Conservation (phyloP, 768 basidiomycete genomes). For the Cyathus striatus region DNA sequence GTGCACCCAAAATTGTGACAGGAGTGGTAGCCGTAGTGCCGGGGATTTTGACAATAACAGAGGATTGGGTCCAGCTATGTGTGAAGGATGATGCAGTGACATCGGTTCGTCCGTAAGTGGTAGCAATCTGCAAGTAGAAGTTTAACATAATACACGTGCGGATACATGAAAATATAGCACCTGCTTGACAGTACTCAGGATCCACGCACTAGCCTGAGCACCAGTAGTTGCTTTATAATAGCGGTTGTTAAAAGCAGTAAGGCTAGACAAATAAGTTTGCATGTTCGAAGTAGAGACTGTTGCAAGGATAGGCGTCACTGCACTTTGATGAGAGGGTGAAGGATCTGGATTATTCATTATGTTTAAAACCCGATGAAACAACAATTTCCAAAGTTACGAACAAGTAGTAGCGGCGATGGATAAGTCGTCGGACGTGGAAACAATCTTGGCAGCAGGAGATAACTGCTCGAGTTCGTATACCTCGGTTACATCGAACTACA, state of each 20-base stretch:
- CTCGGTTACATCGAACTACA: constrained; percentile 37
- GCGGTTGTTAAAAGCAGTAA: constrained; percentile 37
- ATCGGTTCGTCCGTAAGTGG: constrained; percentile 16
- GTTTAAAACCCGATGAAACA: background rate
- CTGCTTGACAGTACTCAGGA: constrained; percentile 23
- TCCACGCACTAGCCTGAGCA: constrained; percentile 30
- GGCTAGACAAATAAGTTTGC: constrained; percentile 25
- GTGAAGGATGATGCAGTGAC: constrained; percentile 22
- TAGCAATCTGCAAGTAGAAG: constrained; percentile 14
- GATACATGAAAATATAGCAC: constrained; percentile 4
- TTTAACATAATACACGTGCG: background rate
- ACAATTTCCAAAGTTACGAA: too few relatives aligned
- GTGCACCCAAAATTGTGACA: constrained; percentile 32
- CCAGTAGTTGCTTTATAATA: constrained; percentile 36
- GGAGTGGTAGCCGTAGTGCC: constrained; percentile 23
- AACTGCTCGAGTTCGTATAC: constrained; percentile 28
- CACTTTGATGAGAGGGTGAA: constrained; percentile 23
- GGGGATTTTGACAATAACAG: constrained; percentile 30
- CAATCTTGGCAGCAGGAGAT: constrained; percentile 8
- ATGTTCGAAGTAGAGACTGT: constrained; percentile 26
- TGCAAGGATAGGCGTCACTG: constrained; percentile 18
- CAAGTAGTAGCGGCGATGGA: constrained; percentile 20
- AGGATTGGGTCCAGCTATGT: constrained; percentile 28
- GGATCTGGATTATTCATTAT: constrained; percentile 15
- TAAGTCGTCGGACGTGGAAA: too few relatives aligned